Base-by-base conservation (phyloP, 2,329 filamentous ascomycete genomes). In the Pestalotiopsis sp. region DNA sequence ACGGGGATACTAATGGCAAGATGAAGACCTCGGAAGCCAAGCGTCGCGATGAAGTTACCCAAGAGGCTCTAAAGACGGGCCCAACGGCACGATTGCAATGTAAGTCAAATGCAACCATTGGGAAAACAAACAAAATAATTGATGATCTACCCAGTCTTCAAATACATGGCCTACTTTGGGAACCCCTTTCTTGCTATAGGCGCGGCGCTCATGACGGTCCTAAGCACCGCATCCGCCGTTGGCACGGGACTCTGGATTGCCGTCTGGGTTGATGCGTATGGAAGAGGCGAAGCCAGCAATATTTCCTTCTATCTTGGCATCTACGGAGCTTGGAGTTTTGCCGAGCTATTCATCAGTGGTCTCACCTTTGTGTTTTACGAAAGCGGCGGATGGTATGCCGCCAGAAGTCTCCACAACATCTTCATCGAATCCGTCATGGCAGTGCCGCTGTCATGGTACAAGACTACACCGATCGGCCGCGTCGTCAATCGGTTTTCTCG, bases 391-490 rank as follows among this genome's bases (percentile, higher is more conserved):
- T 89, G 87, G 87, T 78, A 80, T n/a, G 87, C 87, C 2, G 87
- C 86, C 0, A 81, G 82, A 39, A 81, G 77, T 41, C 81, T 89
- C 58, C 87, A 90, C 77, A 80, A 81, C 14, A 82, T 83, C 65
- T 84, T 89, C 65, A 84, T 89, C 59, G 79, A 78, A 13, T 83
- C 85, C 20, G 79, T 89, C 20, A 80, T 90, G 78, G 79, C 80
- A 27, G 87, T 87, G 3, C 84, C 87, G 1, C 79, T 89, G 11
- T 83, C 84, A 4, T 90, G 87, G 87, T 89, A 86, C 72, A 87
- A 87, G 73, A 77, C 84, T 61, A 82, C 86, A 1, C 83, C 87
- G 0, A 81, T 86, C 17, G 84, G 86, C 13, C 83, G 86, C 56
- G 82, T 87, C 67, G 82, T 85, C 67, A 88, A 88, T 72, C 83